Evolutionary conservation across 495 filamentous ascomycete species (phyloP).

Genomic region (Neurospora sp.): DNA sequence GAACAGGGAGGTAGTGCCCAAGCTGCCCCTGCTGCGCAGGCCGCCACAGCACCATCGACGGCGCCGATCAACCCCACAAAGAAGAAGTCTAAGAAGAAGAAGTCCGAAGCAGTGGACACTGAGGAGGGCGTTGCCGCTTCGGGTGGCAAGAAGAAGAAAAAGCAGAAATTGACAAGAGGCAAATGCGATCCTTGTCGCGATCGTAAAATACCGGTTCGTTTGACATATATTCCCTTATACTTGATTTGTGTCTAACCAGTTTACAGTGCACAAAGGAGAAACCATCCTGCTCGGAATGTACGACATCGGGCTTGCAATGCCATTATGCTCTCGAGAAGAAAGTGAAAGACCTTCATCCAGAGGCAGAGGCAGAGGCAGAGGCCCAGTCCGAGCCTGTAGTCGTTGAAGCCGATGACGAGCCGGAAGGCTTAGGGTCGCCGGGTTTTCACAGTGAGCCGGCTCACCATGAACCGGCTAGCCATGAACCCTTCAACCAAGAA

Average conservation of each 20-base stretch:
- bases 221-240: neutral
- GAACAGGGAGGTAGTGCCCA: conserved; percentile 15
- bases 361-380: conserved; percentile 4
- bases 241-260: conserved; percentile 1
- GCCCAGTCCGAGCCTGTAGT: neutral
- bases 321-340: conserved; percentile 24
- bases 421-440: conserved; percentile 19
- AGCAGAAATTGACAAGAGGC: conserved; percentile 22
- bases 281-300: conserved; percentile 29
- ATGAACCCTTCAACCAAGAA: neutral
- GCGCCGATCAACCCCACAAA: conserved; percentile 6
- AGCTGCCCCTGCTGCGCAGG: conserved; percentile 13
- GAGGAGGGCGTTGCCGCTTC: conserved; percentile 9
- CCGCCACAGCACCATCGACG: neutral
- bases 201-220: conserved; percentile 20
- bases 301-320: conserved; percentile 18
- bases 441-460: conserved; percentile 12
- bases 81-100: conserved; percentile 20
- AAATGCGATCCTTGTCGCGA: conserved; percentile 30
- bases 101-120: conserved; percentile 8
- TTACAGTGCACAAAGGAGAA: conserved; percentile 31
- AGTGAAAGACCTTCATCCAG: neutral
- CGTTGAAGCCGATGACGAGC: conserved; percentile 14
- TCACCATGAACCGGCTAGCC: neutral
- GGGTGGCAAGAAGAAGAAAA: conserved; percentile 9